Evolutionary conservation across 495 filamentous ascomycete species (phyloP).

Genomic region (Penicillium coprophilum): DNA sequence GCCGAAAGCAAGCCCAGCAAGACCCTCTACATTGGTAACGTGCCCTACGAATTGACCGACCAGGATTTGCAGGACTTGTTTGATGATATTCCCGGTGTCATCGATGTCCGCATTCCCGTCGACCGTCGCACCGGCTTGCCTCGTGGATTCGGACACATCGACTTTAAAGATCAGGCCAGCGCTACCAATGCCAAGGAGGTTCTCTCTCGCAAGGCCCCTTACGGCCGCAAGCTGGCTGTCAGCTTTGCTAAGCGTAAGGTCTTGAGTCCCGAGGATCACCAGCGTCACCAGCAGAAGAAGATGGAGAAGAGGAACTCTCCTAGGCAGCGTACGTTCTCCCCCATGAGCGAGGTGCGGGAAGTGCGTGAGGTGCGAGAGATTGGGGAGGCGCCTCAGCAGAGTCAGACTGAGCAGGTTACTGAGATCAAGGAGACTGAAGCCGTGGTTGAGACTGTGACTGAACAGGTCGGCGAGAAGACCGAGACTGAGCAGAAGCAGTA

Average conservation of each 20-base stretch:
- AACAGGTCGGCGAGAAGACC: neutral
- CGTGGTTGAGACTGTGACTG: no score
- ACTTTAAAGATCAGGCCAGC: constrained; percentile 67
- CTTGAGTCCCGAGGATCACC: neutral
- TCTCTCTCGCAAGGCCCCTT: constrained; percentile 57
- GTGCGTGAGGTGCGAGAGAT: neutral
- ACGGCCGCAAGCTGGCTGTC: constrained; percentile 64
- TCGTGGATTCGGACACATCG: constrained; percentile 86
- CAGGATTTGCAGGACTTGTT: constrained; percentile 83
- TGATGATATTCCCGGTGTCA: constrained; percentile 64
- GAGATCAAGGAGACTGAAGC: neutral
- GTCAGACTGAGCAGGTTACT: neutral
- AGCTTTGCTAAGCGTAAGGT: constrained; percentile 52
- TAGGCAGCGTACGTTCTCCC: neutral
- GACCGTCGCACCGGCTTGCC: constrained; percentile 85
- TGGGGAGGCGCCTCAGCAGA: neutral
- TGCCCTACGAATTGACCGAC: constrained; percentile 87
- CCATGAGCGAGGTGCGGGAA: neutral
- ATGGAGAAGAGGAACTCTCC: neutral
- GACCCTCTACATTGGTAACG: constrained; percentile 84
- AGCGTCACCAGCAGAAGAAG: constrained; percentile 8
- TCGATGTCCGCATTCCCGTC: constrained; percentile 85
- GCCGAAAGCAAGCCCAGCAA: constrained; percentile 46
- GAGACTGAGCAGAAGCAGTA: neutral
- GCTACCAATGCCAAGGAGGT: constrained; percentile 58